A percentile compares a stretch with the other conserved stretches of the same genome.
These are phyloP conservation scores for Besnoitia besnoiti DNA, from an alignment of 169 alveolate genomes.

Conservation along the genomic window DNA sequence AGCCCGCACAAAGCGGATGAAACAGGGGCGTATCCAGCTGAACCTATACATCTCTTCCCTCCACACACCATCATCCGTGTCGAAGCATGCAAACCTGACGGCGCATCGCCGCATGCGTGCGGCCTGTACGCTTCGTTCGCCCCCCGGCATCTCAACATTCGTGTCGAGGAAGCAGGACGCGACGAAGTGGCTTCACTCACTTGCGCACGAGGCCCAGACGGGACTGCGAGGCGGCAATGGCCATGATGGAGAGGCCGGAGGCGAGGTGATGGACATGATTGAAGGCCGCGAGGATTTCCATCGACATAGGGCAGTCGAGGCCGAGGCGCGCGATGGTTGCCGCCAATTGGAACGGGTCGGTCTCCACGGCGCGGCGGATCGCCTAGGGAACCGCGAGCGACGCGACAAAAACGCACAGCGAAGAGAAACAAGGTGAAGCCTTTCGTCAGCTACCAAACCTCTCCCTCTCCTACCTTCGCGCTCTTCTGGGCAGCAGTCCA, in stretches of 20 bases:
- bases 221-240: constrained; percentile 48
- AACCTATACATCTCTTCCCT: too few relatives aligned
- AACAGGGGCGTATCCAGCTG: too few relatives aligned
- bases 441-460: neutral
- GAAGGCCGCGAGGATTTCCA: constrained; percentile 48
- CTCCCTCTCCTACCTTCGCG: too few relatives aligned
- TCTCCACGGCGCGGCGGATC: neutral
- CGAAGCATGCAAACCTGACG: too few relatives aligned
- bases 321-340: constrained; percentile 55
- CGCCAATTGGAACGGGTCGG: constrained; percentile 58
- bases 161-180: neutral
- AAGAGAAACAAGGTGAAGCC: too few relatives aligned
- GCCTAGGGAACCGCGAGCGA: neutral
- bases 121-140: too few relatives aligned
- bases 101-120: too few relatives aligned
- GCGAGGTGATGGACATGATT: constrained; percentile 45
- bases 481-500: too few relatives aligned
- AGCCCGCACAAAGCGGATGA: too few relatives aligned
- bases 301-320: constrained; percentile 32
- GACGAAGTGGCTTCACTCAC: constrained; percentile 18
- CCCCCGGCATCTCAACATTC: too few relatives aligned
- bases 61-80: too few relatives aligned
- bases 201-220: constrained; percentile 34
- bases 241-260: constrained; percentile 55
- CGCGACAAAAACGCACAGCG: neutral